Conservation (phyloP, 1,284 basidiomycete species). For the Apiotrichum brassicae region DNA sequence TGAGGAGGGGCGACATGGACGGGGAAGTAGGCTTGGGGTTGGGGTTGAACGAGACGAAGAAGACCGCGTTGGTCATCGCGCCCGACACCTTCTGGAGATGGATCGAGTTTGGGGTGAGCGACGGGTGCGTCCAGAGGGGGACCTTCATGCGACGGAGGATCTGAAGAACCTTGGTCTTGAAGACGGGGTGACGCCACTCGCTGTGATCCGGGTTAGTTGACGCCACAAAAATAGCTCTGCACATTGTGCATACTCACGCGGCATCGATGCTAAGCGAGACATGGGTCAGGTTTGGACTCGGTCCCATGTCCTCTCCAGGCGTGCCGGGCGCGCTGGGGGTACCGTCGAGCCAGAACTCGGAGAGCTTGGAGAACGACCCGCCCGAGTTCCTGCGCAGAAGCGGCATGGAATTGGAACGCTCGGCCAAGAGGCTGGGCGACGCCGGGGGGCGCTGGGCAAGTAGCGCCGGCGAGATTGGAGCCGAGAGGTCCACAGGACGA, state of each 20-base stretch:
- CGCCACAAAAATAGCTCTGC: no score
- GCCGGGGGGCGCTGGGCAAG: conserved; percentile 5
- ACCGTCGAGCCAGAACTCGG: conserved; percentile 40
- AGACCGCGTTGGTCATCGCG: conserved; percentile 86
- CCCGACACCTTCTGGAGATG: conserved; percentile 77
- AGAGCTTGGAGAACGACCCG: conserved; percentile 40
- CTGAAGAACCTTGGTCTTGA: conserved; percentile 43
- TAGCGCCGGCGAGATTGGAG: conserved; percentile 20
- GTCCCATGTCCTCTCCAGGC: conserved; percentile 38
- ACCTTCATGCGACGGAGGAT: conserved; percentile 37
- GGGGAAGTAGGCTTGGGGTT: conserved; percentile 37
- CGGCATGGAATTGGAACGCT: background rate
- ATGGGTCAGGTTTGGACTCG: conserved; percentile 57
- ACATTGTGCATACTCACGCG: conserved; percentile 56
- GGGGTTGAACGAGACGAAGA: conserved; percentile 65
- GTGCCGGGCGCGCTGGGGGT: conserved; percentile 12
- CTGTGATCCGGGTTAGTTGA: conserved; percentile 16
- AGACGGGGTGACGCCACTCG: conserved; percentile 44
- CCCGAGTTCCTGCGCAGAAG: conserved; percentile 30
- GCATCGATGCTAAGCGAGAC: conserved; percentile 59
- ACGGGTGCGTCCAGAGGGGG: conserved; percentile 45
- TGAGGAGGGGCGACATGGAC: conserved; percentile 43
- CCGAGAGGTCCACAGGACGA: conserved; percentile 12
- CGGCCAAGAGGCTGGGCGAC: conserved; percentile 6
- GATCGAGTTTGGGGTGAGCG: conserved; percentile 50